Base-by-base conservation (phyloP, 495 filamentous ascomycete genomes). In the Podospora anserina region DNA sequence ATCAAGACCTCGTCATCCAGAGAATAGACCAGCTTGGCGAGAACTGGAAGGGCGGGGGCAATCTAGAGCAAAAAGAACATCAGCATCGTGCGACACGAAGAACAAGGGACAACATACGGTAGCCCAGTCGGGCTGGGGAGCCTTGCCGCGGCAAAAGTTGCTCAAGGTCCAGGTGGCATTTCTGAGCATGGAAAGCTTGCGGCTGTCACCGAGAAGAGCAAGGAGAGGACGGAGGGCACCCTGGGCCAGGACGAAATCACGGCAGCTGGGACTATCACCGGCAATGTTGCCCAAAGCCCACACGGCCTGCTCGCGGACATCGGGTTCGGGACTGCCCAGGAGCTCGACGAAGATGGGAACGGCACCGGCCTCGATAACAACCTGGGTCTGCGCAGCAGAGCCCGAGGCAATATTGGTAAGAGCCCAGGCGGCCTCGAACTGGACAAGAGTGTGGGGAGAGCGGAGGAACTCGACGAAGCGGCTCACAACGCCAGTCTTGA, bases 111-210 rank as follows among this genome's bases (percentile, higher is more conserved):
- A 65, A 86, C 89, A 79, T 84, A 97, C 93, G 2, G 92, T 97
- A 76, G 89, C 86, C 96, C 96, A 99, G 78, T 99, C 95, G 20
- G 96, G 96, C 81, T 99, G 96, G 53, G 96, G 96, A 4, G 94
- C 97, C 87, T 98, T 99, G 80, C 96, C 96, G 85, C 96, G 94
- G 83, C 96, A 99, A 84, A 99, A 99, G 84, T 99, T 99, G 85
- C 96, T 98, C 63, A 99, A 84, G 27, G 96, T 99, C 96, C 96
- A 99, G 28, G 96, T 98, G 27, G 96, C 96, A 78, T 99, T 99
- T 65, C 96, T 87, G 54, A 99, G 88, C 96, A 99, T 99, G 85
- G 93, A 97, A 63, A 99, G 85, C 86, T 99, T 99, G 73, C 96
- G 92, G 84, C 94, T 97, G 79, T 99, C 96, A 56, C 94, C 95